Evolutionary conservation across 805 yeast genomes (phyloP).

Genomic region (Lipomyces spencermartinsiae): DNA sequence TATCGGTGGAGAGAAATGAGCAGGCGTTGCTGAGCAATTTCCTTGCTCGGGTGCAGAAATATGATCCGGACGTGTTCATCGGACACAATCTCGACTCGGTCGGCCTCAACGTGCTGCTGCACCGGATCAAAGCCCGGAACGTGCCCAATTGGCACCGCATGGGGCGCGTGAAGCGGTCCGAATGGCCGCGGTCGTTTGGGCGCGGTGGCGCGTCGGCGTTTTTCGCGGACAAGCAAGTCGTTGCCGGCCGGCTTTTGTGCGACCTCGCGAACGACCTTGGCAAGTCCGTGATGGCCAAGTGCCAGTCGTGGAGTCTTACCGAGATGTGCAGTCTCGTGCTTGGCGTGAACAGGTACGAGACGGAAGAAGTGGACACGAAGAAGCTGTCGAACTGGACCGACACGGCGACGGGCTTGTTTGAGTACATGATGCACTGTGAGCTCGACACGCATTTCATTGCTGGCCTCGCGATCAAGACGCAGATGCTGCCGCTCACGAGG

Average conservation of each 20-base stretch:
- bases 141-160: slow-evolving; percentile 79
- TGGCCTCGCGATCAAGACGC: slow-evolving; percentile 79
- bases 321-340: slow-evolving; percentile 90
- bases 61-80: slow-evolving; percentile 90
- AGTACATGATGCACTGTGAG: slow-evolving; percentile 73
- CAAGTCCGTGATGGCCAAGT: slow-evolving; percentile 85
- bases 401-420: slow-evolving; percentile 70
- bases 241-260: slow-evolving; percentile 86
- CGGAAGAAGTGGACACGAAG: slow-evolving; percentile 67
- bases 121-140: slow-evolving; percentile 75
- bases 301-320: slow-evolving; percentile 91
- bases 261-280: slow-evolving; percentile 96
- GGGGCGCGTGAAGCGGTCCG: slow-evolving; percentile 75
- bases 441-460: slow-evolving; percentile 72
- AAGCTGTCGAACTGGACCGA: slow-evolving; percentile 55
- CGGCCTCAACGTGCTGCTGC: slow-evolving; percentile 78
- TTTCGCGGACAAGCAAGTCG: slow-evolving; percentile 69
- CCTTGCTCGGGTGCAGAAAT: slow-evolving; percentile 68
- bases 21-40: slow-evolving; percentile 75
- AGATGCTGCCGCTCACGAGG: slow-evolving; percentile 85
- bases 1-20: slow-evolving; percentile 71
- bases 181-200: slow-evolving; percentile 79
- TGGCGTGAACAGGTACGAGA: slow-evolving; percentile 68
- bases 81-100: slow-evolving; percentile 87
- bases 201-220: slow-evolving; percentile 49